A percentile compares a stretch with the other conserved stretches of the same genome.
Conservation (phyloP, 768 basidiomycete species). For the Clitopilus hobsonii region DNA sequence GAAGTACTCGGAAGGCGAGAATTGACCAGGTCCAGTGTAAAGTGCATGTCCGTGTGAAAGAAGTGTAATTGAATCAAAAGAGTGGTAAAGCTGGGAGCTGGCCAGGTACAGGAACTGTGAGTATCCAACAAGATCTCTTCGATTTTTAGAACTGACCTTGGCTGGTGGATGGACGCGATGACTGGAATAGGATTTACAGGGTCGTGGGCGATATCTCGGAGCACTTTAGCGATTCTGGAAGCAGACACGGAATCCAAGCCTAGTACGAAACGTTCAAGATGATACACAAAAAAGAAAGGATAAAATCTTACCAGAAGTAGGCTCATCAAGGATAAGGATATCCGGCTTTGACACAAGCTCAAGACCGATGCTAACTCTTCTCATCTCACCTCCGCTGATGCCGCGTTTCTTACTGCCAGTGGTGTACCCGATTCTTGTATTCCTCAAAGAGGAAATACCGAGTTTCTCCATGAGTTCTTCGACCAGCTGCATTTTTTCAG, state of each 20-base stretch:
- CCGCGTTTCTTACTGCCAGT: slow-evolving; percentile 72
- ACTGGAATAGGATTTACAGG: slow-evolving; percentile 68
- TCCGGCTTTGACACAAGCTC: slow-evolving; percentile 86
- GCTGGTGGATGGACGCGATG: slow-evolving; percentile 86
- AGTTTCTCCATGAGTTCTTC: slow-evolving; percentile 70
- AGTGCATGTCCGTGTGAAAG: slow-evolving; percentile 74
- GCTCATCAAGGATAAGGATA: slow-evolving; percentile 84
- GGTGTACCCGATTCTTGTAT: slow-evolving; percentile 62
- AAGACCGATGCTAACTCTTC: slow-evolving; percentile 85
- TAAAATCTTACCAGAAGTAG: slow-evolving; percentile 49
- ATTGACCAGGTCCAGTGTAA: slow-evolving; percentile 75
- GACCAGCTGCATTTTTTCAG: slow-evolving; percentile 65
- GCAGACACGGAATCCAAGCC: slow-evolving; percentile 90
- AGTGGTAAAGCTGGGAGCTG: slow-evolving; percentile 79
- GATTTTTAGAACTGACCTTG: slow-evolving; percentile 42
- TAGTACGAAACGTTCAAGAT: slow-evolving; percentile 11
- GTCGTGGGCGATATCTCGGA: slow-evolving; percentile 73
- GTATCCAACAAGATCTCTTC: slow-evolving; percentile 1
- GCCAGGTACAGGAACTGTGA: background rate
- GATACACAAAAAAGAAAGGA: slow-evolving; percentile 1
- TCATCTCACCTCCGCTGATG: slow-evolving; percentile 89
- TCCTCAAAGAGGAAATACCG: slow-evolving; percentile 63
- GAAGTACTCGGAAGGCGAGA: slow-evolving; percentile 68
- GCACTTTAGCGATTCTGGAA: slow-evolving; percentile 68
- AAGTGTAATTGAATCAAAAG: slow-evolving; percentile 78